These are phyloP conservation scores for Fremontodendron californicum DNA, from an alignment of 345 rosid genomes.

Conservation along the genomic window DNA sequence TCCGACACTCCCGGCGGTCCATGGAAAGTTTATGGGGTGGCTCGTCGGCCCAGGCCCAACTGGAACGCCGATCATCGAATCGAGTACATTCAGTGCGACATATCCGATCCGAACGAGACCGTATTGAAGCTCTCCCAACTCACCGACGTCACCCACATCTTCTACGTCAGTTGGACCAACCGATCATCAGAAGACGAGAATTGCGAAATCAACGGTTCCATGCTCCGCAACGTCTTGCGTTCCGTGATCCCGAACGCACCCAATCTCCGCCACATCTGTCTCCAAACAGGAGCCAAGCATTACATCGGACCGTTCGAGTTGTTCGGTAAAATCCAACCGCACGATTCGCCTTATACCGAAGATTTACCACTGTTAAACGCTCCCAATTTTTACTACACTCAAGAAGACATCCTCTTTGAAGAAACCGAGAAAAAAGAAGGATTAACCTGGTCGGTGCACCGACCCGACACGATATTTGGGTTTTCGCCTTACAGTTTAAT, in stretches of 20 bases:
- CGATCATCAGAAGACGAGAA: conserved; percentile 54
- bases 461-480: conserved; percentile 64
- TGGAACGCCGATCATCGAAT: conserved; percentile 72
- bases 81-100: conserved; percentile 86
- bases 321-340: conserved; percentile 21
- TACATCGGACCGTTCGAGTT: conserved; percentile 51
- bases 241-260: conserved; percentile 65
- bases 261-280: conserved; percentile 75
- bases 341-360: conserved; percentile 77
- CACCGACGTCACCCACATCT: conserved; percentile 71
- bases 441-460: conserved; percentile 66
- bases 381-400: conserved; percentile 59
- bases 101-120: conserved; percentile 44
- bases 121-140: conserved; percentile 56
- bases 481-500: conserved; percentile 76
- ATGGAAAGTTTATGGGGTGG: conserved; percentile 96
- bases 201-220: conserved; percentile 55
- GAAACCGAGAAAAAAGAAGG: conserved; percentile 52
- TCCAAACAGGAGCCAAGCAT: conserved; percentile 75
- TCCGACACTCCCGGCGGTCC: conserved; percentile 88
- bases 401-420: conserved; percentile 64
- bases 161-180: conserved; percentile 71
- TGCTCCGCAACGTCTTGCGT: conserved; percentile 70
- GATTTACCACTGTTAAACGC: conserved; percentile 60
- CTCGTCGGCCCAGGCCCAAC: conserved; percentile 67